Evolutionary conservation across 306 rosid genomes (phyloP).

Genomic region (Lagenaria siceraria): DNA sequence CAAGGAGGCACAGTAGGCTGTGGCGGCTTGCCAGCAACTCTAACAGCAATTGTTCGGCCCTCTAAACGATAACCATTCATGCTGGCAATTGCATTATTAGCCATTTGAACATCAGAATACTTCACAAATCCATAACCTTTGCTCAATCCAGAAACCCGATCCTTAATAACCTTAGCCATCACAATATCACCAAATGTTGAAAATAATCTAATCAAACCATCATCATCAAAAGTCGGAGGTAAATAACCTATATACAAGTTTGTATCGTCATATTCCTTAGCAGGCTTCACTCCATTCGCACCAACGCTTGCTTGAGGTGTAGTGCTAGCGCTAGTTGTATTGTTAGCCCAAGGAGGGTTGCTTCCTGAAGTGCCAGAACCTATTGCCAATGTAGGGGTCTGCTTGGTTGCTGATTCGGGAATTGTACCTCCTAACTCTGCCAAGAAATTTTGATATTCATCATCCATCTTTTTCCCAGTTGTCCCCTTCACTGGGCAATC

Average conservation of each 20-base stretch:
- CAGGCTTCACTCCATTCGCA: conserved; percentile 39
- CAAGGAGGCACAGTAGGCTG: conserved; percentile 87
- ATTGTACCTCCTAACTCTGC: conserved; percentile 75
- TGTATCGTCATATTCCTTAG: conserved; percentile 82
- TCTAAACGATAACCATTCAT: conserved; percentile 95
- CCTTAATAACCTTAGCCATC: conserved; percentile 96
- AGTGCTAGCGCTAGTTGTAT: conserved; percentile 22
- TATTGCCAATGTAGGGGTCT: conserved; percentile 30
- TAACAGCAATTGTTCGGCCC: conserved; percentile 89
- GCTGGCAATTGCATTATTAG: conserved; percentile 69
- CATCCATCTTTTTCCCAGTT: conserved; percentile 47
- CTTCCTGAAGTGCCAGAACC: conserved; percentile 63
- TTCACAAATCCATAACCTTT: conserved; percentile 96
- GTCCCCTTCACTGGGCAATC: conserved; percentile 97
- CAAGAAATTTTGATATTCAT: conserved; percentile 84
- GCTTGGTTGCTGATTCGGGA: conserved; percentile 33
- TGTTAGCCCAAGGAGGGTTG: conserved; percentile 94
- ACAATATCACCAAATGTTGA: conserved; percentile 92
- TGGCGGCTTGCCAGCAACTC: conserved; percentile 98
- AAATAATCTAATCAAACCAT: conserved; percentile 71
- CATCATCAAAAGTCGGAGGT: conserved; percentile 93
- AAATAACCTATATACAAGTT: conserved; percentile 90
- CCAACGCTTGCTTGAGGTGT: conserved; percentile 62
- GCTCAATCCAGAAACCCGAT: conserved; percentile 66
- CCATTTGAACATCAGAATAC: conserved; percentile 85